Base-by-base conservation (phyloP, 805 yeast species). In the Wickerhamiella sorbophila region DNA sequence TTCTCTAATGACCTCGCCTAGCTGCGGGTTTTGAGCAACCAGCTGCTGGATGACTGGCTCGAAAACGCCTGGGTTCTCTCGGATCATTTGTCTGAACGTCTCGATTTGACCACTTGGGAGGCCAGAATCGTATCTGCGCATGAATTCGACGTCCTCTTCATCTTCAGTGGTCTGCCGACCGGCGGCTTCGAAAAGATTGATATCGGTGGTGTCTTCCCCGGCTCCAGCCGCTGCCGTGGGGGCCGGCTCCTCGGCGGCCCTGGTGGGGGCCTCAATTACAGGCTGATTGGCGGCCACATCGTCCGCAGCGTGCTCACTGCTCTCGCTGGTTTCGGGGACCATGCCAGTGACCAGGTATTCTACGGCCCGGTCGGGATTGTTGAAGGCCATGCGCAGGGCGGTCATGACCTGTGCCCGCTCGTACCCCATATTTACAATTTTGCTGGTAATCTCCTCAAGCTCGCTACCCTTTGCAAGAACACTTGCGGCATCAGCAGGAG, bases 321-420 rank as follows among this genome's bases (percentile, higher is more conserved):
- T 16, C 65, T 59, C 53, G 79, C 29, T 12, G 6, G 29, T 8
- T 24, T 24, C 88, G 18, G 95, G 95, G 35, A 88, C 74, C 45
- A 48, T 47, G 2, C 96, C 97, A 37, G 87, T 84, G 49, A 91
- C 66, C 39, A 91, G 68, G 59, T 88, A 87, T 59, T 91, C 98
- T 12, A 91, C 97, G 0, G 98, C 98, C 54, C 98, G 77, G 59
- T 88, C 97, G 17, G 98, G 97, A 62, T 91, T 87, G 64, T 88
- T 88, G 66, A 77, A 91, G 1, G 98, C 97, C 14, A 95, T 94
- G 52, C 93, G 76, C 58, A 91, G 66, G 0, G 98, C 98, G 36
- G 76, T 73, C 62, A 84, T 93, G 20, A 85, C 95, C 57, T 84
- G 83, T 15, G 75, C 71, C 52, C 94, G 76, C 21, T 80, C 84